phyloP scores from a whole-genome alignment of 129 eudicot genomes.

The Solidago caesia region DNA sequence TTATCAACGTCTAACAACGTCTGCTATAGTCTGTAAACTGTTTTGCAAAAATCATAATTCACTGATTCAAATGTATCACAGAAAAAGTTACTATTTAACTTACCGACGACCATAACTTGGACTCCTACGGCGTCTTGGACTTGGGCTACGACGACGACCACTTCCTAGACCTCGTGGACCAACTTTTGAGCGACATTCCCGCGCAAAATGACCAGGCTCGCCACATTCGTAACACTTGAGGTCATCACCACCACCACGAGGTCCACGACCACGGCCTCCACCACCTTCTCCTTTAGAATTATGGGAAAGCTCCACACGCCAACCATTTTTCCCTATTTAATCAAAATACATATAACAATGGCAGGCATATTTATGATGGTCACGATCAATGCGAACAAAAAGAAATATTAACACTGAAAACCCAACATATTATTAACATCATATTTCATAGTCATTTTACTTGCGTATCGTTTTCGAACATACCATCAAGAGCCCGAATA shows the following conservation, averaged over 20 bases:
- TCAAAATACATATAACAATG: neutral
- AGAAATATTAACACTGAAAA: neutral
- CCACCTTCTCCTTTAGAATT: constrained; percentile 59
- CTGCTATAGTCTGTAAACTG: neutral
- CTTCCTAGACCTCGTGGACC: constrained; percentile 63
- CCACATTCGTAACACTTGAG: constrained; percentile 74
- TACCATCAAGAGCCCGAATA: constrained; percentile 63
- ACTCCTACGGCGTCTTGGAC: constrained; percentile 64
- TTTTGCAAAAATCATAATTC: neutral
- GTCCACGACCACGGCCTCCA: constrained; percentile 50
- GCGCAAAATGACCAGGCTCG: constrained; percentile 80
- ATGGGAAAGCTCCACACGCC: constrained; percentile 82
- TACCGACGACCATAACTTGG: constrained; percentile 73
- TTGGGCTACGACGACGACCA: constrained; percentile 65
- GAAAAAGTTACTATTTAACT: neutral
- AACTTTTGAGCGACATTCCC: constrained; percentile 58
- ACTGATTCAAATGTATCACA: neutral
- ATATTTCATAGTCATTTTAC: too few relatives aligned
- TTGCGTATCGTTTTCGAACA: neutral
- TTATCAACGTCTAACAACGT: neutral
- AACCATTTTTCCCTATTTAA: constrained; percentile 57
- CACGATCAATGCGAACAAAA: neutral
- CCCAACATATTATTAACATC: neutral
- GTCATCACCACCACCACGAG: constrained; percentile 55
- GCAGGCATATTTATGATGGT: neutral